Evolutionary conservation across 176 grass and related monocot genomes (phyloP).

Genomic region (Dendrocalamus sinicus): DNA sequence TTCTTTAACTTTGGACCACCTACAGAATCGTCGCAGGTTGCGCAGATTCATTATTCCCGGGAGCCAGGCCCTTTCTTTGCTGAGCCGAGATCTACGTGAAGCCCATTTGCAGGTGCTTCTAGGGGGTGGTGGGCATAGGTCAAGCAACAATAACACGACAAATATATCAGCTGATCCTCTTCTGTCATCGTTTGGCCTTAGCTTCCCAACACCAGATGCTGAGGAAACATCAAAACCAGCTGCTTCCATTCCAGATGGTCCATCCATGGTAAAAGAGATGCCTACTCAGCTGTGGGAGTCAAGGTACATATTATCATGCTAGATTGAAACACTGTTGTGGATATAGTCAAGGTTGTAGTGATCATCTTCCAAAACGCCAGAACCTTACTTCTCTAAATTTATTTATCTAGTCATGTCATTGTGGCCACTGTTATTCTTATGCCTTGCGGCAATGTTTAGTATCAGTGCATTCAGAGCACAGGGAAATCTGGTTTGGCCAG

Average conservation of each 20-base stretch:
- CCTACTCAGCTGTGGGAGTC: constrained; percentile 53
- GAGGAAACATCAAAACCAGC: constrained; percentile 79
- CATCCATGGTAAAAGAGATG: constrained; percentile 50
- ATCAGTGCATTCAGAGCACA: not conserved
- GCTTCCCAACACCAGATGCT: constrained; percentile 67
- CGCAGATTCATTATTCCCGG: constrained; percentile 80
- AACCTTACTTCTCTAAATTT: not conserved
- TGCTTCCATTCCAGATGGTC: constrained; percentile 48
- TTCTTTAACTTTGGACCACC: constrained; percentile 44
- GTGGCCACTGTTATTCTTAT: not conserved
- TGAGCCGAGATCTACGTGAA: constrained; percentile 85
- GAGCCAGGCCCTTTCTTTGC: constrained; percentile 74
- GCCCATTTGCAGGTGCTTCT: constrained; percentile 88
- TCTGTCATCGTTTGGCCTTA: constrained; percentile 78
- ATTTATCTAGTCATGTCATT: constrained; percentile 12
- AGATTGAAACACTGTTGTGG: not conserved
- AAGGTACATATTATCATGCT: constrained; percentile 56
- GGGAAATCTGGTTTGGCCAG: constrained; percentile 10
- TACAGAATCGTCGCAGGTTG: constrained; percentile 75
- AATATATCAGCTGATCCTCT: constrained; percentile 90
- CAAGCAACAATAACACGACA: constrained; percentile 56
- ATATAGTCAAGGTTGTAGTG: not conserved
- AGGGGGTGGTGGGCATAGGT: constrained; percentile 67
- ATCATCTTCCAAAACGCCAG: not conserved
- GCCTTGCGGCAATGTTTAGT: not conserved